Base-by-base conservation (phyloP, 139 green algal species). In the Chlamydomonas applanata region DNA sequence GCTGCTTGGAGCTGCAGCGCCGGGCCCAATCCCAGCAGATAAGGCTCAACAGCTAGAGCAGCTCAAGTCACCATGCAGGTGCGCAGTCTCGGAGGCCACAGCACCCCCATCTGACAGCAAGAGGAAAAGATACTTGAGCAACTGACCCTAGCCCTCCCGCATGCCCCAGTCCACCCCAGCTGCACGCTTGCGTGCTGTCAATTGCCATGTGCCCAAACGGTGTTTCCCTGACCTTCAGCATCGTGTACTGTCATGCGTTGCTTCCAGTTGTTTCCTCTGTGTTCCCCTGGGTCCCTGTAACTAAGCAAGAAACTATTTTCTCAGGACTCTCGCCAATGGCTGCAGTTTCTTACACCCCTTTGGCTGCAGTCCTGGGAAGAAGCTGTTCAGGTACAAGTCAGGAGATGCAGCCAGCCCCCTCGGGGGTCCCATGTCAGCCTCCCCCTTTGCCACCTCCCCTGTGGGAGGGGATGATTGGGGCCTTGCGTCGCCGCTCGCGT, bases 321-420 rank as follows among this genome's bases (percentile, higher is more conserved):
- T 65, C 34, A 3, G 32, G 17, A 25, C 32, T 16, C 33, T 7
- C 9, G 32, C 35, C 16, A 70, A 44, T 35, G 2, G 17, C 19
- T 2, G n/a, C n/a, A n/a, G n/a, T n/a, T n/a, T n/a, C 29, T 17
- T 14, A 33, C 17, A 62, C 7, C 11, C 69, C 49, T 66, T 4
- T 52, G 3, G 2, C 13, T 49, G 34, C 44, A 79, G 56, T 25
- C 57, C 77, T 3, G 46, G 68, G 60, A 78, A 79, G 25, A 86
- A 80, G 69, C 94, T 92, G 54, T 89, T 96, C 65, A 76, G 89
- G 7, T 97, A 91, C 82, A 89, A 89, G 44, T 82, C 81, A 3
- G 92, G 90, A 29, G 89, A 93, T 79, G 69, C 74, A 14, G 75
- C 86, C 44, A 92, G 81, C 35, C 86, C 89, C 19, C 78, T 85